phyloP scores from a whole-genome alignment of 2,329 filamentous ascomycete species.

The Lachnellula hyalina region DNA sequence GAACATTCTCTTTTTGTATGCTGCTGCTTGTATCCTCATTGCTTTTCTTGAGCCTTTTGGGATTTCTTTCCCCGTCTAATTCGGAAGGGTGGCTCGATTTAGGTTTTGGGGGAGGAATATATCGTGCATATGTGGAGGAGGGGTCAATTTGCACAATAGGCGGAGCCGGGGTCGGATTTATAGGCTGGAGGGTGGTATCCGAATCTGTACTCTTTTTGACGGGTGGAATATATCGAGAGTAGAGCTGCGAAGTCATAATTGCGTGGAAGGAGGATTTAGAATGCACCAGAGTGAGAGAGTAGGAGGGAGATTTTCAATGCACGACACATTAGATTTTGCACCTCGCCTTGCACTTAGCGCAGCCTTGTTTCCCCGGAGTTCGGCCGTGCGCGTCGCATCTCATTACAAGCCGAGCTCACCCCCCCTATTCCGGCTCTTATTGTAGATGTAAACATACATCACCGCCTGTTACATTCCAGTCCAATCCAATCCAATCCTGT shows the following conservation, averaged over 20 bases:
- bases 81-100: constrained; percentile 7
- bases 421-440: too few species aligned
- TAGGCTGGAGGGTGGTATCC: neutral
- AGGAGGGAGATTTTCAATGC: constrained; percentile 8
- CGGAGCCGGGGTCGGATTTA: constrained; percentile 5
- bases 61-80: constrained; percentile 7
- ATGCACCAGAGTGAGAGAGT: neutral
- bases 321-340: neutral
- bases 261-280: neutral
- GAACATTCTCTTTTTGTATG: neutral
- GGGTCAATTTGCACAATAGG: constrained; percentile 23
- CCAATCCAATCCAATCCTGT: neutral
- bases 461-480: too few species aligned
- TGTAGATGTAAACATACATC: too few species aligned
- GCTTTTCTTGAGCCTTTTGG: neutral
- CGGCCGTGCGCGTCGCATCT: too few species aligned
- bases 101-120: constrained; percentile 25
- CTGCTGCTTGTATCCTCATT: neutral
- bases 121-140: constrained; percentile 29
- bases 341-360: too few species aligned
- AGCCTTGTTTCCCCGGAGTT: too few species aligned
- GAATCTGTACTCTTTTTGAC: constrained; percentile 19
- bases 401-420: too few species aligned
- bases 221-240: constrained; percentile 29
- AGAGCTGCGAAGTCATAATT: constrained; percentile 25